Base-by-base conservation (phyloP, 371 early-diverging fungal species). In the Mucor indicus region DNA sequence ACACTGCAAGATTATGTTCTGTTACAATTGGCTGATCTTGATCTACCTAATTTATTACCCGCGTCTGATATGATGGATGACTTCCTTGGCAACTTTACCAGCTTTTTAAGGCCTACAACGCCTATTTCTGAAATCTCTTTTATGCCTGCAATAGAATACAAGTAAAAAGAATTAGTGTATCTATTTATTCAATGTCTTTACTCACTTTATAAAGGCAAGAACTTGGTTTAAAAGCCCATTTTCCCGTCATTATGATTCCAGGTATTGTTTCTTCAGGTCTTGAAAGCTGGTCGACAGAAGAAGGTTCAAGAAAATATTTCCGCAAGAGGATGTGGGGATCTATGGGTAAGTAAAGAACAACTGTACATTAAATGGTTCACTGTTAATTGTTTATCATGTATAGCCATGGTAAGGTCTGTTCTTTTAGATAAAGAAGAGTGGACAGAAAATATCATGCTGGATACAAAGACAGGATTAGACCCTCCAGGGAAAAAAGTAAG, bases 281-380 rank as follows among this genome's bases (percentile, higher is more conserved):
- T 16, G 97, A 96, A 63, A 88, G 90, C 40, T 96, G 95, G 95
- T 86, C 87, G 25, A 83, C 88, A 2, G 66, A 77, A 7, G 80
- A 83, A 51, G 89, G 89, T 44, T 83, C 85, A 19, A 72, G 80
- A 43, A 80, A 83, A 23, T 91, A 89, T 55, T 94, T 93, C 66
- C 70, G 96, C 53, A 90, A 93, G 61, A 72, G 92, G 33, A 79
- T 97, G 73, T 97, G 97, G 97, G 98, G 98, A 16, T 91, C 83
- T 13, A 77, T 71, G 21, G 79, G 84, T 84, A 75, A 55, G 19
- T 9, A 12, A 39, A 15, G 2, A 17, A 42, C 21, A 30, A 29
- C 16, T 33, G 4, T 33, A 4, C 9, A 16, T 22, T 13, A 8
- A 24, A 22, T 19, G 13, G 3, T 37, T 37, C 9, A 17, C 9